phyloP scores from a whole-genome alignment of 257 asterid species.

The Lavandula angustifolia region DNA sequence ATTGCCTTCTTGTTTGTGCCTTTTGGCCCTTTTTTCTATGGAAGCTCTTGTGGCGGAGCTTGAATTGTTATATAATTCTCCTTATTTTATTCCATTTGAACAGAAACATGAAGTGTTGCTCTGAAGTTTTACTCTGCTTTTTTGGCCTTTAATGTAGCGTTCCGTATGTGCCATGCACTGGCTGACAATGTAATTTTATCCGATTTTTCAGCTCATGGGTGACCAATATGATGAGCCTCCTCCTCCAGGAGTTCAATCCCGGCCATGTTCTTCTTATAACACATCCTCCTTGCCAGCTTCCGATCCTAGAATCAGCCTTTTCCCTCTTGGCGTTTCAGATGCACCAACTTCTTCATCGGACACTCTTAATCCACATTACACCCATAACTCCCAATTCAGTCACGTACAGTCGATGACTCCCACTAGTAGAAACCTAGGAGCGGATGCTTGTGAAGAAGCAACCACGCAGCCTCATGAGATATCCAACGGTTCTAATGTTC shows the following conservation, averaged over 20 bases:
- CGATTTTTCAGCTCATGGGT: slow-evolving; percentile 49
- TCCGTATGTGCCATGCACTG: slow-evolving; percentile 16
- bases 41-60: background rate
- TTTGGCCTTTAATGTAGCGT: background rate
- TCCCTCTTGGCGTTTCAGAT: slow-evolving; percentile 43
- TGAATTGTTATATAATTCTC: background rate
- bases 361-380: slow-evolving; percentile 28
- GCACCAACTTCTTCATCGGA: slow-evolving; percentile 28
- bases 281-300: slow-evolving; percentile 28
- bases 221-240: slow-evolving; percentile 47
- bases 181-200: slow-evolving; percentile 21
- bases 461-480: slow-evolving; percentile 31
- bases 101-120: background rate
- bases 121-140: background rate
- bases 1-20: background rate
- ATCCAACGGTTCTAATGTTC: slow-evolving; percentile 40
- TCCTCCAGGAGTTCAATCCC: slow-evolving; percentile 50
- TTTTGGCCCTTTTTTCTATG: background rate
- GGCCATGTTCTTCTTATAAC: slow-evolving; percentile 34
- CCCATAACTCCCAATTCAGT: slow-evolving; percentile 22
- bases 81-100: slow-evolving; percentile 4
- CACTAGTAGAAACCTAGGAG: background rate
- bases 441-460: slow-evolving; percentile 27
- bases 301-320: slow-evolving; percentile 36
- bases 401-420: slow-evolving; percentile 13